Percentiles rank a stretch among this genome's conserved stretches.
Conservation (phyloP, 2,329 filamentous ascomycete species). For the Alternaria consortialis region DNA sequence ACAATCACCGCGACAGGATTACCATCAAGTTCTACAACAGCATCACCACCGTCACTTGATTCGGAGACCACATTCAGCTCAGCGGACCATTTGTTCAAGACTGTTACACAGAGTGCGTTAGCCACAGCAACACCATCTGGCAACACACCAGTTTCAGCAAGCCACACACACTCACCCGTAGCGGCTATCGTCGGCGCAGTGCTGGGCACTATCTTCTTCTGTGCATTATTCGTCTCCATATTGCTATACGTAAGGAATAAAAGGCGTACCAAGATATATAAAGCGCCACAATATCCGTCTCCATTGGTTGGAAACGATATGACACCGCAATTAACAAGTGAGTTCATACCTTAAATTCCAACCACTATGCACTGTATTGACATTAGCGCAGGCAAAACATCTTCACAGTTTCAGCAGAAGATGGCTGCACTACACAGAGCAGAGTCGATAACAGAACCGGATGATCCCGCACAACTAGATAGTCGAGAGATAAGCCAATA, state of each 20-base stretch:
- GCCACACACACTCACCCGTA: constrained; percentile 5
- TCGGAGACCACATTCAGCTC: neutral
- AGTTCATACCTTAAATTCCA: neutral
- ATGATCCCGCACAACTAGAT: constrained; percentile 15
- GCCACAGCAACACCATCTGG: constrained; percentile 3
- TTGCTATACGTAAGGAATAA: constrained; percentile 23
- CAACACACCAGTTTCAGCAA: neutral
- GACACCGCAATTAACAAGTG: constrained; percentile 25
- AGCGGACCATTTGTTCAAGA: constrained; percentile 1
- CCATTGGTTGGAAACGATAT: constrained; percentile 36
- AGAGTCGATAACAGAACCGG: constrained; percentile 20
- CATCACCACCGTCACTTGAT: neutral
- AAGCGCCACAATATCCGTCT: constrained; percentile 34
- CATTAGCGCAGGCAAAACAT: neutral
- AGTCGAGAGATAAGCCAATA: constrained; percentile 11
- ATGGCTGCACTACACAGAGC: neutral
- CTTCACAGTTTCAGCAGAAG: constrained; percentile 1
- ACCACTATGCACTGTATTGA: neutral
- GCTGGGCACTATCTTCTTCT: constrained; percentile 28
- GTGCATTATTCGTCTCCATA: constrained; percentile 17
- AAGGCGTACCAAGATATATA: constrained; percentile 29
- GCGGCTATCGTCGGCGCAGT: constrained; percentile 37
- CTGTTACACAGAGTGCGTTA: constrained; percentile 8
- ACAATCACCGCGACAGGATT: neutral
- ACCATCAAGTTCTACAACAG: neutral